These are phyloP conservation scores for Mortierella sp. DNA, from an alignment of 371 early-diverging fungal genomes.

Conservation along the genomic window DNA sequence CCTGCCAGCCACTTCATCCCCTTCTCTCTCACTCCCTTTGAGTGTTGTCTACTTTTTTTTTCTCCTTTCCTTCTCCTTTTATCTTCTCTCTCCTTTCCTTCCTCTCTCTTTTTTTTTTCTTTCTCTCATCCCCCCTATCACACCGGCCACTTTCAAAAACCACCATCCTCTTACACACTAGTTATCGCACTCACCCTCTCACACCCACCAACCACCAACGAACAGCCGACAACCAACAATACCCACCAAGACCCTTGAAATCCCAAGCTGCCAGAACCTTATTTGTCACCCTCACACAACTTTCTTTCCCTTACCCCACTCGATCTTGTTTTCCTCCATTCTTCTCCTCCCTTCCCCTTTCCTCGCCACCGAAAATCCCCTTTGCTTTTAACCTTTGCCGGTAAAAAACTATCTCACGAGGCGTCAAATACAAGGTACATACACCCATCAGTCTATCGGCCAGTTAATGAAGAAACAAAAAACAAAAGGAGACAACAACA, in stretches of 20 bases:
- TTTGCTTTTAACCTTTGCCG: background rate
- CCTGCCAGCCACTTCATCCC: background rate
- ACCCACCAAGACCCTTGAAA: background rate
- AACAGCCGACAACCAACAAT: background rate
- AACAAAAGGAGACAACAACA: background rate
- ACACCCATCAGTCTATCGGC: background rate
- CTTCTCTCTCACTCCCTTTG: background rate
- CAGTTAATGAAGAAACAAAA: background rate
- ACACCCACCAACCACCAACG: background rate
- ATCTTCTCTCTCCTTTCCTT: background rate
- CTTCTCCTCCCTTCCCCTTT: background rate
- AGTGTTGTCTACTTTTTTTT: background rate
- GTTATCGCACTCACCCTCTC: background rate
- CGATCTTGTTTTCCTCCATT: background rate
- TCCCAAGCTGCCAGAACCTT: slow-evolving; percentile 1
- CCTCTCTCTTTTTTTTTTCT: background rate
- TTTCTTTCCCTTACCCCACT: background rate
- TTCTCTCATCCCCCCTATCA: background rate
- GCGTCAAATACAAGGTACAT: slow-evolving; percentile 8
- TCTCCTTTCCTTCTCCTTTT: background rate
- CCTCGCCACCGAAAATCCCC: background rate
- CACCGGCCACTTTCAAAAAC: background rate
- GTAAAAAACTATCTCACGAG: background rate
- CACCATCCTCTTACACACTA: background rate
- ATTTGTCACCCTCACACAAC: background rate